A percentile compares a stretch with the other conserved stretches of the same genome.
Conservation (phyloP, 1,139 yeast genomes). For the Hemisphaericaspora xylofermentans region DNA sequence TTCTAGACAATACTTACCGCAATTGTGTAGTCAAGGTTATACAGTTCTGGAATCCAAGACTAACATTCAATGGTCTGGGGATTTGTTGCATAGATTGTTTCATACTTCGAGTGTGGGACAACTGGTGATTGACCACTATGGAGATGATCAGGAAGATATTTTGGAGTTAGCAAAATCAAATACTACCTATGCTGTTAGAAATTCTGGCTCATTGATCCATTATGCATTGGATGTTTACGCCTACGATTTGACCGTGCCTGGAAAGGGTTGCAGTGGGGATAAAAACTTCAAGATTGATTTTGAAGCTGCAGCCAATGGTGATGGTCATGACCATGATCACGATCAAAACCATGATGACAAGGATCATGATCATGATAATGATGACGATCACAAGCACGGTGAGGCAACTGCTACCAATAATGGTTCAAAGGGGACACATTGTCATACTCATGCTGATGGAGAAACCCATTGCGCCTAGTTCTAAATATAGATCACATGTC, state of each 20-base stretch:
- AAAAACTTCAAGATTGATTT: slow-evolving; percentile 1
- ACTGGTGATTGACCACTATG: slow-evolving; percentile 20
- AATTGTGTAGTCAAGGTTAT: slow-evolving; percentile 22
- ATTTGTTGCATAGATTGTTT: slow-evolving; percentile 25
- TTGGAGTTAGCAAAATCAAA: slow-evolving; percentile 19
- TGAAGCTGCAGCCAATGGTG: not conserved
- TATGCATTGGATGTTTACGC: slow-evolving; percentile 24
- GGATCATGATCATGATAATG: slow-evolving; percentile 3
- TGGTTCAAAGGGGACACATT: slow-evolving; percentile 12
- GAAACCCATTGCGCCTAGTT: slow-evolving; percentile 16
- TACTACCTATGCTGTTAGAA: slow-evolving; percentile 16
- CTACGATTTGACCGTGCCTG: slow-evolving; percentile 22
- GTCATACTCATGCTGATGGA: slow-evolving; percentile 23
- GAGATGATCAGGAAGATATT: slow-evolving; percentile 22
- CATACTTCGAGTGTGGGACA: slow-evolving; percentile 22
- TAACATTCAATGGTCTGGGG: slow-evolving; percentile 18
- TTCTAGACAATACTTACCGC: slow-evolving; percentile 17
- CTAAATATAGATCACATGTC: not conserved
- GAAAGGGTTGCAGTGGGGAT: slow-evolving; percentile 20
- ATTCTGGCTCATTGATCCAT: slow-evolving; percentile 18
- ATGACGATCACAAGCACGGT: slow-evolving; percentile 4
- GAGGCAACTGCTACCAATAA: slow-evolving; percentile 6
- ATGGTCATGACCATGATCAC: slow-evolving; percentile 2
- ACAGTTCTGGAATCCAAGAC: slow-evolving; percentile 17
- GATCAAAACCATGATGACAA: slow-evolving; percentile 6